phyloP scores from a whole-genome alignment of 148 eudicot genomes.

The Cornus kousa region DNA sequence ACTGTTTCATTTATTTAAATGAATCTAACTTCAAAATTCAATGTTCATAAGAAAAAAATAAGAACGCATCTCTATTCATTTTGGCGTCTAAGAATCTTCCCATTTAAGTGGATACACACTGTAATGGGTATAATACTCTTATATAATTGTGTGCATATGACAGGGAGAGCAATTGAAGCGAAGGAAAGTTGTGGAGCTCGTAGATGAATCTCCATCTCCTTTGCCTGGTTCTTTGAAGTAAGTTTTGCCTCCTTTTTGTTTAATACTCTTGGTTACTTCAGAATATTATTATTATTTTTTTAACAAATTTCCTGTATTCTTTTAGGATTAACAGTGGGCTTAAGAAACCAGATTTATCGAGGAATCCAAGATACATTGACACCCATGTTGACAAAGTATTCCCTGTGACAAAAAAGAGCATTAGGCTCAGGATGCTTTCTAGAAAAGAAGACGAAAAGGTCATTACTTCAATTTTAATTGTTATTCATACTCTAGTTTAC shows the following conservation, averaged over 20 bases:
- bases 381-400: constrained; percentile 70
- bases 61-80: neutral
- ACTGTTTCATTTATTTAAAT: neutral
- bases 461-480: constrained; percentile 10
- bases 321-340: constrained; percentile 40
- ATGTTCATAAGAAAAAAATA: neutral
- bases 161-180: constrained; percentile 91
- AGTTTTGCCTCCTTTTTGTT: constrained; percentile 8
- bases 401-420: constrained; percentile 67
- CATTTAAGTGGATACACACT: neutral
- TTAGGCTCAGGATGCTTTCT: constrained; percentile 50
- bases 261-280: constrained; percentile 5
- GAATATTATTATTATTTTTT: neutral
- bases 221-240: constrained; percentile 43
- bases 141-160: constrained; percentile 16
- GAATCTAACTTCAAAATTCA: neutral
- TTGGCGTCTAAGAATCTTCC: neutral
- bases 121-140: neutral
- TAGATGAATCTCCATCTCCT: constrained; percentile 43
- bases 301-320: constrained; percentile 14
- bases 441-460: constrained; percentile 72
- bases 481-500: constrained; percentile 1
- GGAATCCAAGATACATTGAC: constrained; percentile 60
- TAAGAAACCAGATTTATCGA: constrained; percentile 46
- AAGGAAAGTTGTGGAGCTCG: constrained; percentile 35